Evolutionary conservation across 1,139 yeast genomes (phyloP).

Genomic region (Lodderomyces pseudojiufengensis): DNA sequence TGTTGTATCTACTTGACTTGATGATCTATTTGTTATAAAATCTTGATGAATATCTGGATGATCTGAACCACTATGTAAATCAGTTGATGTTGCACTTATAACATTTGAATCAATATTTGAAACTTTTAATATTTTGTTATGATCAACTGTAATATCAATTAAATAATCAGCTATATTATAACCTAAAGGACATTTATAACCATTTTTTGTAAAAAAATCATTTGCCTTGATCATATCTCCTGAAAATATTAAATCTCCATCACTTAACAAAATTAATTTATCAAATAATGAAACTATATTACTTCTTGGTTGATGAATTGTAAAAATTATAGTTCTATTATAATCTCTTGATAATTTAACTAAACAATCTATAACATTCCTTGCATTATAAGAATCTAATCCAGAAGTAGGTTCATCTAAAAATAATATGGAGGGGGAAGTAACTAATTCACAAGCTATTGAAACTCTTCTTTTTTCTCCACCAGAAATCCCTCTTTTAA

Average conservation of each 20-base stretch:
- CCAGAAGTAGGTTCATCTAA: slow-evolving; percentile 95
- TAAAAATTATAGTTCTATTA: slow-evolving; percentile 82
- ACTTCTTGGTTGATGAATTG: slow-evolving; percentile 97
- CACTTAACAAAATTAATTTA: slow-evolving; percentile 71
- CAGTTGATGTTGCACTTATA: slow-evolving; percentile 16
- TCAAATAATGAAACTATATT: slow-evolving; percentile 91
- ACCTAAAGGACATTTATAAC: slow-evolving; percentile 82
- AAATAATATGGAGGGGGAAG: slow-evolving; percentile 76
- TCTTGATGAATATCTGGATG: slow-evolving; percentile 37
- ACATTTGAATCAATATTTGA: slow-evolving; percentile 20
- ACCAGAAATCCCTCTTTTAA: slow-evolving; percentile 90
- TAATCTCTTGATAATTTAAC: slow-evolving; percentile 76
- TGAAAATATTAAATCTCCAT: slow-evolving; percentile 82
- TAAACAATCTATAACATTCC: slow-evolving; percentile 81
- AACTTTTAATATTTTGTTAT: slow-evolving; percentile 30
- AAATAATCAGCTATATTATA: slow-evolving; percentile 91
- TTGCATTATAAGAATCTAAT: slow-evolving; percentile 88
- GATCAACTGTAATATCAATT: slow-evolving; percentile 82
- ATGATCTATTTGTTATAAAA: slow-evolving; percentile 25
- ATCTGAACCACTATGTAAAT: slow-evolving; percentile 17
- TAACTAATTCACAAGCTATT: slow-evolving; percentile 84
- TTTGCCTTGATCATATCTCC: slow-evolving; percentile 73
- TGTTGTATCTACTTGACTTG: slow-evolving; percentile 54
- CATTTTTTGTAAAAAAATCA: slow-evolving; percentile 71
- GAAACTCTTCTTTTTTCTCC: slow-evolving; percentile 89